Conservation (phyloP, 192 early-diverging fungal species). For the Entomortierella lignicola region DNA sequence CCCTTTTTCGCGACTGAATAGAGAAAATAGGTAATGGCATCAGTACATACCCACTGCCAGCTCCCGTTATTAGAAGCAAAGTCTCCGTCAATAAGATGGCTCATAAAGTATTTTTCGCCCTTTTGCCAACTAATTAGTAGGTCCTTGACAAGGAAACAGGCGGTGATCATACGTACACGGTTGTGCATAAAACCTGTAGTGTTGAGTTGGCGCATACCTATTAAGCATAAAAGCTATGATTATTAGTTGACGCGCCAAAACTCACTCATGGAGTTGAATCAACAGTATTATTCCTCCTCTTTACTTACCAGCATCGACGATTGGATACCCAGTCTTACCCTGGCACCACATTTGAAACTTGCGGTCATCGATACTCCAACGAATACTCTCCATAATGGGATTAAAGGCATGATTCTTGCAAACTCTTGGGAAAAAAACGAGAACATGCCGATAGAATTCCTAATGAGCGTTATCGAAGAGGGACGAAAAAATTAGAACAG, state of each 20-base stretch:
- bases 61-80: constrained; percentile 77
- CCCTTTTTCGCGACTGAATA: too few species aligned
- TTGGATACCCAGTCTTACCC: constrained; percentile 74
- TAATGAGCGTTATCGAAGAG: background rate
- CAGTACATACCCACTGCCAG: constrained; percentile 72
- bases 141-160: constrained; percentile 61
- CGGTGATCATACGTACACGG: constrained; percentile 71
- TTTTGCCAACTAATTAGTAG: constrained; percentile 71
- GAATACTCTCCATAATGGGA: constrained; percentile 57
- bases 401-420: constrained; percentile 70
- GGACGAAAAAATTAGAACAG: background rate
- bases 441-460: constrained; percentile 73
- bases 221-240: background rate
- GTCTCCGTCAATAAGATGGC: constrained; percentile 75
- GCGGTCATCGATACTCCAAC: constrained; percentile 63
- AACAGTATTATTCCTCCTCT: background rate
- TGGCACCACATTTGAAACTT: constrained; percentile 68
- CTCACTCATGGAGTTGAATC: background rate
- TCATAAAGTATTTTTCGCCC: constrained; percentile 78
- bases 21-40: too few species aligned
- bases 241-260: background rate
- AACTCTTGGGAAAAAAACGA: constrained; percentile 67
- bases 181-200: constrained; percentile 73
- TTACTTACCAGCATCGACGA: constrained; percentile 69
- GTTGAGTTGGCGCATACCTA: constrained; percentile 71